Evolutionary conservation across 2,329 filamentous ascomycete genomes (phyloP), one percentile per base, ranked within the genome.

Genomic region (Fusarium miscanthi): DNA sequence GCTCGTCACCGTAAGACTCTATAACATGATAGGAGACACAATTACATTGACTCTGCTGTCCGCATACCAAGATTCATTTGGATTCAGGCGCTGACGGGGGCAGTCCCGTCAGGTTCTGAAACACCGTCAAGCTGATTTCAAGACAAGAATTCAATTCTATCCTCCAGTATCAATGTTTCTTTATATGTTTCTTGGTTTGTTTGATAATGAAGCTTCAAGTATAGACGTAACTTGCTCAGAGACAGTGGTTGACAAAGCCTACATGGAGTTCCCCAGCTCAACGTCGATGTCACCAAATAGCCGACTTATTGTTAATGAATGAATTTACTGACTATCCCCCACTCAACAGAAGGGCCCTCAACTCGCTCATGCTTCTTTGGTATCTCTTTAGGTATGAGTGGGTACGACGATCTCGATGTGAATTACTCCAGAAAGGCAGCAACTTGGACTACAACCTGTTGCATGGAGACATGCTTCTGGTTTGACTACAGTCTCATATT

Each of bases 1-100:
- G 8, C 30, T 49, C 46, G 11, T 8, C n/a, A 19, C 23, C 16
- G 13, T 3, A 7, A 13, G 6, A 14, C 11, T 23, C 14, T 31
- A 19, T 13, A 5, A 23, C 12, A 13, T 3, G 2, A 31, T 3
- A 3, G 4, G 8, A 31, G 0, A 49, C n/a, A 23, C 21, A 3
- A 8, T 6, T 10, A 19, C 7, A 51, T 35, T 16, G 3, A 25
- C 3, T 35, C 17, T 2, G 4, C 14, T 8, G 6, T 25, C n/a
- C 9, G 21, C 7, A 25, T 37, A 37, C 25, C 30, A 21, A 25
- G 31, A 21, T 35, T 16, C 6, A 11, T 11, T 37, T 25, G 11
- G 31, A 35, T 8, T 37, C 17, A 21, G 19, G 5, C 19, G 4
- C 25, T 25, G 17, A 25, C 11, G 13, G 16, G 31, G 3, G 17